Percentiles rank a stretch among this genome's conserved stretches.
phyloP scores from a whole-genome alignment of 352 stramenopile species.

The Pythium brachiatum region DNA sequence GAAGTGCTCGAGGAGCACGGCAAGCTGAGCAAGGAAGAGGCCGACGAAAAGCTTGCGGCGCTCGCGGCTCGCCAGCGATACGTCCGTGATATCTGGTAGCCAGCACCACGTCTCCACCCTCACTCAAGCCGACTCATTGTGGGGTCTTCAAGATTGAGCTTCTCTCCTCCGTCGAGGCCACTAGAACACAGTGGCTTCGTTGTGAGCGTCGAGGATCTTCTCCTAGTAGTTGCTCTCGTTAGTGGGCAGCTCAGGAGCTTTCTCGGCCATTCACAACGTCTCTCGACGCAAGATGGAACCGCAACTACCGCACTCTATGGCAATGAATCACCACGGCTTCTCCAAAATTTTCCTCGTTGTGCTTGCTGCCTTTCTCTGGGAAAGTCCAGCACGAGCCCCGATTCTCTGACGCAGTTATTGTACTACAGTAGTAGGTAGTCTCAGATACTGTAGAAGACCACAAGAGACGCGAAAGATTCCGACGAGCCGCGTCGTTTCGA shows the following conservation, averaged over 20 bases:
- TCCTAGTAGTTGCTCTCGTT: neutral
- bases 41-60: constrained; percentile 53
- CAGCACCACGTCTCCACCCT: neutral
- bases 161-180: constrained; percentile 7
- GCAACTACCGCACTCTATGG: no score
- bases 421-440: neutral
- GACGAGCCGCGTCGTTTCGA: neutral
- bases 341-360: no score
- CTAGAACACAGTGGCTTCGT: neutral
- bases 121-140: no score
- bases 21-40: constrained; percentile 46
- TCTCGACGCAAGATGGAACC: constrained; percentile 5
- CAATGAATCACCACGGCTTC: no score
- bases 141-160: neutral
- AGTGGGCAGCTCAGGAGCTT: neutral
- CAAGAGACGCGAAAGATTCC: constrained; percentile 1
- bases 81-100: constrained; percentile 88
- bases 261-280: neutral
- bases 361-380: no score
- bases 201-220: neutral
- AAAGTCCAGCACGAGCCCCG: no score
- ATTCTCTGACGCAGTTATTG: no score
- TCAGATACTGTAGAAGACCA: neutral
- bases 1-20: constrained; percentile 76
- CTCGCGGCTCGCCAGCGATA: constrained; percentile 79